Evolutionary conservation across 1,139 yeast species (phyloP).

Genomic region (Diutina neorugosa): DNA sequence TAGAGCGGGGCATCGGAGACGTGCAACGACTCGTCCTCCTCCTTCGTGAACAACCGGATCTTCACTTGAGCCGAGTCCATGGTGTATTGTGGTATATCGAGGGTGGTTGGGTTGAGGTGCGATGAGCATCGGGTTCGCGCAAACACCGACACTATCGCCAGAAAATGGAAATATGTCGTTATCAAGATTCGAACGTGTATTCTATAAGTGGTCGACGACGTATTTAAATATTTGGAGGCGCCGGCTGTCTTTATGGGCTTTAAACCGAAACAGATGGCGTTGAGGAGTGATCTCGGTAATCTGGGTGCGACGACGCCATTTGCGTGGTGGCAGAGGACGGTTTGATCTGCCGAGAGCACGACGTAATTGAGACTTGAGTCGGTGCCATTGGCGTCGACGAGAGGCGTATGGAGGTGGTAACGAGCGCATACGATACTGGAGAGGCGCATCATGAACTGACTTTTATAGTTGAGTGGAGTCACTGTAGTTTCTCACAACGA

Average conservation of each 20-base stretch:
- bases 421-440: neutral
- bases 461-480: neutral
- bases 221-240: neutral
- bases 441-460: neutral
- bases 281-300: neutral
- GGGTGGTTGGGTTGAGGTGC: neutral
- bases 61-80: conserved; percentile 32
- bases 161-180: neutral
- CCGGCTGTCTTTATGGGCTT: neutral
- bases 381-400: neutral
- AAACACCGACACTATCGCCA: neutral
- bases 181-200: neutral
- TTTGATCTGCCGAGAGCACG: neutral
- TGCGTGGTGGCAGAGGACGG: neutral
- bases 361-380: neutral
- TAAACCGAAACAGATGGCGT: neutral
- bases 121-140: neutral
- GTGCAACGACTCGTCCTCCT: conserved; percentile 57
- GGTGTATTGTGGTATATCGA: neutral
- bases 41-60: conserved; percentile 77
- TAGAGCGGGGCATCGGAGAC: conserved; percentile 77
- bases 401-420: neutral
- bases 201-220: neutral
- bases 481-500: neutral
- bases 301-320: neutral